These are phyloP conservation scores for Mycena pura DNA, from an alignment of 768 basidiomycete genomes.

Conservation along the genomic window DNA sequence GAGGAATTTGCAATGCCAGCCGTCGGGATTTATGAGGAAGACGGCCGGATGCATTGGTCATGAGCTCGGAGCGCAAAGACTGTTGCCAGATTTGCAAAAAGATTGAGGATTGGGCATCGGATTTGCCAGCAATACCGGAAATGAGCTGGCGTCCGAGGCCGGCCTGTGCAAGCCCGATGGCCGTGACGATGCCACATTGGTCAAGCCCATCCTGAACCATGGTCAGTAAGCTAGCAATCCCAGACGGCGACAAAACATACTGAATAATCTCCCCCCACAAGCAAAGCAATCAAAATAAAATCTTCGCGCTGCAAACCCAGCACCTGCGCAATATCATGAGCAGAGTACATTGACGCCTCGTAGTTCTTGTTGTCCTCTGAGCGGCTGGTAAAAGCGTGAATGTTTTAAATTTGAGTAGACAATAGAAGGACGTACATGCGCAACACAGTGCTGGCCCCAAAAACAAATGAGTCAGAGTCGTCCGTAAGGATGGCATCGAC, in stretches of 20 bases:
- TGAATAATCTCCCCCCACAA: conserved; percentile 51
- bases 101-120: neutral
- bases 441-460: conserved; percentile 52
- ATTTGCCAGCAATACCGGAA: neutral
- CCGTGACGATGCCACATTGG: neutral
- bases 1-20: conserved; percentile 35
- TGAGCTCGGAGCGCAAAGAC: conserved; percentile 1
- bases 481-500: conserved; percentile 58
- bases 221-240: neutral
- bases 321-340: conserved; percentile 32
- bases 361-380: conserved; percentile 53
- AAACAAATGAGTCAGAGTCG: conserved; percentile 56
- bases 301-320: conserved; percentile 34
- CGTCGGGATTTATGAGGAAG: conserved; percentile 30
- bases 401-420: no score
- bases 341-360: conserved; percentile 41
- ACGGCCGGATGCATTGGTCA: conserved; percentile 23
- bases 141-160: conserved; percentile 17
- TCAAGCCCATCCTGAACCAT: neutral
- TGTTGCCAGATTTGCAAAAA: neutral
- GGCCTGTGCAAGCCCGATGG: conserved; percentile 8
- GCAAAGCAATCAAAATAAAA: conserved; percentile 47
- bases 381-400: no score
- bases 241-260: conserved; percentile 24
- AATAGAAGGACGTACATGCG: conserved; percentile 5